Percentiles rank a stretch among this genome's conserved stretches.
Evolutionary conservation across 73 alveolate genomes (phyloP).

Genomic region (Loxodes magnus): DNA sequence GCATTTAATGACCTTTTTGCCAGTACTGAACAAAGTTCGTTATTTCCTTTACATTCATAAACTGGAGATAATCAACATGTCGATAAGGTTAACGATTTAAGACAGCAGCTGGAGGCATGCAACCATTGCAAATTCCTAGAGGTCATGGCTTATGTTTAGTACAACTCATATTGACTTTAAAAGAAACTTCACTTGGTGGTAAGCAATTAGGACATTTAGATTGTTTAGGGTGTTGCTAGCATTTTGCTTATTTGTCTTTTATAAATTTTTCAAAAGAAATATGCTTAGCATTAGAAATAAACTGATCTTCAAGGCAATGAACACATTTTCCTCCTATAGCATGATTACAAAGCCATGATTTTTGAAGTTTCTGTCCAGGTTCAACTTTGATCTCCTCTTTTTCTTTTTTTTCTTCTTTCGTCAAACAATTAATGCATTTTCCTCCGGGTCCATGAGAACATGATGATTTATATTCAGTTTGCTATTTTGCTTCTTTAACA

Average conservation of each 20-base stretch:
- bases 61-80: constrained; percentile 94
- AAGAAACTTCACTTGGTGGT: constrained; percentile 81
- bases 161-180: constrained; percentile 79
- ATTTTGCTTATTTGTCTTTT: constrained; percentile 74
- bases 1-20: constrained; percentile 69
- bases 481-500: constrained; percentile 29
- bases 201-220: constrained; percentile 89
- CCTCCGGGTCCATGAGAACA: constrained; percentile 67
- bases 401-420: constrained; percentile 20
- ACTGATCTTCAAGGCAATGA: constrained; percentile 74
- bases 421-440: constrained; percentile 37
- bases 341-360: constrained; percentile 52
- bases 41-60: constrained; percentile 89
- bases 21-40: constrained; percentile 75
- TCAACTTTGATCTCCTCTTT: constrained; percentile 22
- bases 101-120: constrained; percentile 95
- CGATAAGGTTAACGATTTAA: constrained; percentile 87
- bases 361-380: constrained; percentile 10
- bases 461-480: constrained; percentile 31
- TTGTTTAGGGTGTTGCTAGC: constrained; percentile 82
- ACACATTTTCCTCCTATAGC: constrained; percentile 85
- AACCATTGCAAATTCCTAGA: constrained; percentile 89
- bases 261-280: constrained; percentile 85
- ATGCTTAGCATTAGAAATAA: constrained; percentile 82
- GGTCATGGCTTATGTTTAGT: constrained; percentile 94